A percentile compares a stretch with the other conserved stretches of the same genome.
Evolutionary conservation across 2,329 filamentous ascomycete genomes (phyloP).

Genomic region (Tolypocladium cylindrosporum): DNA sequence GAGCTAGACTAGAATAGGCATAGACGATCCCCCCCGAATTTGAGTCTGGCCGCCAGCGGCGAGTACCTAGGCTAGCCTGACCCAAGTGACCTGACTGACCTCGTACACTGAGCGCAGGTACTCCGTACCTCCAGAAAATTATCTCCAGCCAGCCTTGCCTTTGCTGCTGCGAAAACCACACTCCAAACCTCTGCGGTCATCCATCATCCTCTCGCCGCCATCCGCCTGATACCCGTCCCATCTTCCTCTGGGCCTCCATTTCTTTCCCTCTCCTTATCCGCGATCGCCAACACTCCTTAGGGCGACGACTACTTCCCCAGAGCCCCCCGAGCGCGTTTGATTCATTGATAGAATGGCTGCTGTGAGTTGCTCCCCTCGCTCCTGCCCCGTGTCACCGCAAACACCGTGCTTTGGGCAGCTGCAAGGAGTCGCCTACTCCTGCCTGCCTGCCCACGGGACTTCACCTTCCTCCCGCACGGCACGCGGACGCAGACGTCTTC

Average conservation of each 20-base stretch:
- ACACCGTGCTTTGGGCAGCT: slow-evolving; percentile 3
- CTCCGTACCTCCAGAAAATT: slow-evolving; percentile 19
- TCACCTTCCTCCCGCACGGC: background rate
- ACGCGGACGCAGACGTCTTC: background rate
- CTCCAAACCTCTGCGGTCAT: slow-evolving; percentile 17
- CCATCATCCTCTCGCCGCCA: slow-evolving; percentile 14
- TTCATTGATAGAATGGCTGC: slow-evolving; percentile 31
- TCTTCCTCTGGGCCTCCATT: slow-evolving; percentile 11
- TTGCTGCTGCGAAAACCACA: slow-evolving; percentile 22
- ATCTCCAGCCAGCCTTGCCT: slow-evolving; percentile 21
- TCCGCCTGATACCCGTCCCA: slow-evolving; percentile 22
- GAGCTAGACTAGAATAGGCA: background rate
- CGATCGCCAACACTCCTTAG: background rate
- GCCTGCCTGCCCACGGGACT: background rate
- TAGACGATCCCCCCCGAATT: background rate
- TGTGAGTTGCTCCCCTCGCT: slow-evolving; percentile 22
- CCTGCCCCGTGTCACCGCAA: background rate
- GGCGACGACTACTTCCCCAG: slow-evolving; percentile 3
- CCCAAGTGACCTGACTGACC: background rate
- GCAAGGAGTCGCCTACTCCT: slow-evolving; percentile 1
- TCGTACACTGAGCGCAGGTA: background rate
- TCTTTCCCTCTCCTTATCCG: background rate
- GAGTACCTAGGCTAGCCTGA: background rate
- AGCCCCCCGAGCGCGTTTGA: slow-evolving; percentile 10
- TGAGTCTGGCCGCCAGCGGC: background rate